Evolutionary conservation across 441 rosid genomes (phyloP).

Genomic region (Gossypium gossypioides): DNA sequence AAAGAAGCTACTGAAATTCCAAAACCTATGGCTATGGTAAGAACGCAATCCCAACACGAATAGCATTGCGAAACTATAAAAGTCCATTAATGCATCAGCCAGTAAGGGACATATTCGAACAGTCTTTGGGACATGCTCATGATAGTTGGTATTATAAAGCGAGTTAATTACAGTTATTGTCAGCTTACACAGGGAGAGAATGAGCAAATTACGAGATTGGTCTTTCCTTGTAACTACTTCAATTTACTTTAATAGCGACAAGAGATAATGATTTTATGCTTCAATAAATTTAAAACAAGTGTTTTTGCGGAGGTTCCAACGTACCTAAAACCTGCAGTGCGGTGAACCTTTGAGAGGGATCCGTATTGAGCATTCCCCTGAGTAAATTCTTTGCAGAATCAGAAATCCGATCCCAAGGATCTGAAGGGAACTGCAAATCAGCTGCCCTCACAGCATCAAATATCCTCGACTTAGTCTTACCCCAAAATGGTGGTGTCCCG

Average conservation of each 20-base stretch:
- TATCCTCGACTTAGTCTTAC: conserved; percentile 56
- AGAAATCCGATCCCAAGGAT: conserved; percentile 44
- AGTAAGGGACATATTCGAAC: neutral
- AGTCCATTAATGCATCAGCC: neutral
- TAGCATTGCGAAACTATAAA: neutral
- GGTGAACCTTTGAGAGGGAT: conserved; percentile 40
- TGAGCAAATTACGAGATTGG: neutral
- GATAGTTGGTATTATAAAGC: neutral
- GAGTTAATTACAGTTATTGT: neutral
- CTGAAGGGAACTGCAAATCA: conserved; percentile 50
- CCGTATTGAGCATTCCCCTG: conserved; percentile 46
- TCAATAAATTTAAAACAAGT: neutral
- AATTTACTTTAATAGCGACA: neutral
- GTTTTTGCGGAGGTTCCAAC: conserved; percentile 4
- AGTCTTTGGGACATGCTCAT: neutral
- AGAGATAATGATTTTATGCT: neutral
- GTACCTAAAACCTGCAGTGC: conserved; percentile 55
- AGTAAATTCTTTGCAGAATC: conserved; percentile 48
- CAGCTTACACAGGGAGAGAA: neutral
- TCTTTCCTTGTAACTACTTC: neutral
- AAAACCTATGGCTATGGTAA: neutral
- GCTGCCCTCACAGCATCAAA: conserved; percentile 60
- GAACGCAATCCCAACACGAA: neutral
- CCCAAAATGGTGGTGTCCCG: conserved; percentile 65
- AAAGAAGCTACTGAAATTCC: neutral